Conservation (phyloP, 768 basidiomycete genomes). For the Psilocybe cyanescens region DNA sequence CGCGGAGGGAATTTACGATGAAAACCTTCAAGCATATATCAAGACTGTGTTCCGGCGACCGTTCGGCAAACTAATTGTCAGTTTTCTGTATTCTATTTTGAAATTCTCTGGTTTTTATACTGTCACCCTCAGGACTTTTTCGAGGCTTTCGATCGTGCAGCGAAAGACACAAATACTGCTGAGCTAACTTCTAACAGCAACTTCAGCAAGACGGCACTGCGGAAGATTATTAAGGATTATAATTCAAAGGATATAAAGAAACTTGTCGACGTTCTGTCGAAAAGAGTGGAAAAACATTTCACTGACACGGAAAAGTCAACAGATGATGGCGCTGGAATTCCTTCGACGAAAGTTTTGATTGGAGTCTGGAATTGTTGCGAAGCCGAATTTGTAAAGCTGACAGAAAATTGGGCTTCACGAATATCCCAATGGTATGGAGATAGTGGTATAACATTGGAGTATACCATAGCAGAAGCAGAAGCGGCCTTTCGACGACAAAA, state of each 20-base stretch:
- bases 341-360: conserved; percentile 68
- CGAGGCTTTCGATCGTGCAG: conserved; percentile 86
- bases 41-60: conserved; percentile 86
- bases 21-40: conserved; percentile 86
- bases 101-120: background rate
- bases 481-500: conserved; percentile 71
- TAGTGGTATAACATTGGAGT: conserved; percentile 74
- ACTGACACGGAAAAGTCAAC: conserved; percentile 73
- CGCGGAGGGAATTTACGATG: conserved; percentile 86
- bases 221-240: conserved; percentile 85
- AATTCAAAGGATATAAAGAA: conserved; percentile 90
- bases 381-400: conserved; percentile 77
- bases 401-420: conserved; percentile 66
- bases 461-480: conserved; percentile 74
- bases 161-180: conserved; percentile 76
- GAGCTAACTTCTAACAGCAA: conserved; percentile 77
- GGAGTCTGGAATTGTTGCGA: conserved; percentile 94
- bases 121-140: conserved; percentile 79
- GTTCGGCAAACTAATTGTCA: conserved; percentile 84
- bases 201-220: conserved; percentile 79
- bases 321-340: conserved; percentile 57
- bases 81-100: conserved; percentile 27
- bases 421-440: conserved; percentile 84
- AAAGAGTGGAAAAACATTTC: conserved; percentile 96
- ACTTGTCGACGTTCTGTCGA: conserved; percentile 82